Percentiles rank a stretch among this genome's conserved stretches.
These are phyloP conservation scores for Podila epigama DNA, from an alignment of 192 early-diverging fungal genomes.

Conservation along the genomic window DNA sequence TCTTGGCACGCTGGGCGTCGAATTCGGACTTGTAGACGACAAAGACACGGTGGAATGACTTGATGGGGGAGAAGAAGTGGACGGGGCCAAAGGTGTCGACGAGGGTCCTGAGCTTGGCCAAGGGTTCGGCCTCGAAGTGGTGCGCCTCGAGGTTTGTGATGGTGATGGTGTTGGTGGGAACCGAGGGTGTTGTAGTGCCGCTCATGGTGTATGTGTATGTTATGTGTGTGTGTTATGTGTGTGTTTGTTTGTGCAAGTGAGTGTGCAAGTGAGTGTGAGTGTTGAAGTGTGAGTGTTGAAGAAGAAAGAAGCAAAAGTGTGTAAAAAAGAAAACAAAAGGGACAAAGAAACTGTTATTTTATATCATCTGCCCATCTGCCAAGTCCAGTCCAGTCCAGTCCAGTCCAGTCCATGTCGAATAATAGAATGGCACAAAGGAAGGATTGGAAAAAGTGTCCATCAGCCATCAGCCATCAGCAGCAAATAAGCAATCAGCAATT, in stretches of 20 bases:
- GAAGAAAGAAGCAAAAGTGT: not conserved
- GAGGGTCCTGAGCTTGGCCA: slow-evolving; percentile 44
- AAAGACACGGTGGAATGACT: slow-evolving; percentile 60
- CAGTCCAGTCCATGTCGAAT: too few relatives aligned
- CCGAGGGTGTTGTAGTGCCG: not conserved
- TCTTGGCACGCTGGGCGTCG: slow-evolving; percentile 54
- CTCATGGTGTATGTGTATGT: slow-evolving; percentile 10
- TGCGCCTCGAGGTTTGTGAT: slow-evolving; percentile 53
- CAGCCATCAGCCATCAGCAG: too few relatives aligned
- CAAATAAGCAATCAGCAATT: too few relatives aligned
- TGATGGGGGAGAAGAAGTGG: slow-evolving; percentile 59
- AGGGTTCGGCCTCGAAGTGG: slow-evolving; percentile 43
- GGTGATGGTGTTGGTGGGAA: slow-evolving; percentile 62
- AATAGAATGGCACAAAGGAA: too few relatives aligned
- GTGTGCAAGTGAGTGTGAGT: not conserved
- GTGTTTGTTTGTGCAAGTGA: not conserved
- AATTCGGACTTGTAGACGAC: slow-evolving; percentile 56
- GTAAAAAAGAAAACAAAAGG: not conserved
- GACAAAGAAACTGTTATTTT: not conserved
- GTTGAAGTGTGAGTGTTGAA: not conserved
- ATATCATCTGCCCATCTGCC: too few relatives aligned
- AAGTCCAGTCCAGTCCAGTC: too few relatives aligned
- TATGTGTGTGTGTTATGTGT: slow-evolving; percentile 2
- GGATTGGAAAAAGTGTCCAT: too few relatives aligned
- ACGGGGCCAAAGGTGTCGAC: slow-evolving; percentile 55